Evolutionary conservation across 2,329 filamentous ascomycete species (phyloP).

Genomic region (Fusarium begoniae): DNA sequence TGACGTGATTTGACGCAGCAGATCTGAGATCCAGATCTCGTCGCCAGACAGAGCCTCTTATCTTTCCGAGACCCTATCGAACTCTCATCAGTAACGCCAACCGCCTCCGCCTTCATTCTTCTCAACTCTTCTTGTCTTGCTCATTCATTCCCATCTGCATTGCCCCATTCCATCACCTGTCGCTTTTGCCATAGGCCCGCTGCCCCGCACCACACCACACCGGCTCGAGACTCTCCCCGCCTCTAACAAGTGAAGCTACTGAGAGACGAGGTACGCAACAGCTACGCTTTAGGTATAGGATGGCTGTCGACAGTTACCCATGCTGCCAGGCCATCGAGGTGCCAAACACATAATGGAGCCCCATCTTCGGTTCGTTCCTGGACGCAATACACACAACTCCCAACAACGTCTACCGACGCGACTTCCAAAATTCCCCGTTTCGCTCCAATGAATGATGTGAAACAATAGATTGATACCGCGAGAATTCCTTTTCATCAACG

Average conservation of each 20-base stretch:
- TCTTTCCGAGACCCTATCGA: background rate
- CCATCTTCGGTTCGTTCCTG: conserved; percentile 1
- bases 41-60: background rate
- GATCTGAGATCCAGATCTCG: conserved; percentile 5
- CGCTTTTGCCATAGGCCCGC: conserved; percentile 23
- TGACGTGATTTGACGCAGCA: background rate
- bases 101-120: conserved; percentile 34
- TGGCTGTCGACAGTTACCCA: conserved; percentile 5
- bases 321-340: conserved; percentile 1
- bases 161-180: conserved; percentile 29
- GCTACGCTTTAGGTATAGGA: conserved; percentile 35
- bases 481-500: background rate
- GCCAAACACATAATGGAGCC: conserved; percentile 6
- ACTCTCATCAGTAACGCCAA: conserved; percentile 3
- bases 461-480: background rate
- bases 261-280: conserved; percentile 7
- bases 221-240: conserved; percentile 30
- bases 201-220: conserved; percentile 21
- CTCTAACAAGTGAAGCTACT: conserved; percentile 18
- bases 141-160: conserved; percentile 26
- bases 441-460: background rate
- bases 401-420: background rate
- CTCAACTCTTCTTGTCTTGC: conserved; percentile 8
- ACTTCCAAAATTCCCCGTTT: conserved; percentile 11
- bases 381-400: background rate